A percentile compares a stretch with the other conserved stretches of the same genome.
Evolutionary conservation across 805 yeast genomes (phyloP).

Genomic region (Zygosaccharomyces siamensis): DNA sequence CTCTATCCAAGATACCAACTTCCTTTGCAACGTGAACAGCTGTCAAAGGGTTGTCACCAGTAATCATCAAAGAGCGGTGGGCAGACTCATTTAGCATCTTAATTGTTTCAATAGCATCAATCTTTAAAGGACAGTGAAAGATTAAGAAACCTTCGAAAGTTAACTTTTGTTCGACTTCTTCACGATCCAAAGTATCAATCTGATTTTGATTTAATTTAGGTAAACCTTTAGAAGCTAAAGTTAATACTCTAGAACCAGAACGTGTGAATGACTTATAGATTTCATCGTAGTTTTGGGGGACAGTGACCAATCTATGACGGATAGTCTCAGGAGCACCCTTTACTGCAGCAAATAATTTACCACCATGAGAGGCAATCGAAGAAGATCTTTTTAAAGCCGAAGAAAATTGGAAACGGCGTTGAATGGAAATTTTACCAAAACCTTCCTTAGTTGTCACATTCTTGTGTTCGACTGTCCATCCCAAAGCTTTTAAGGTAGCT

Average conservation of each 20-base stretch:
- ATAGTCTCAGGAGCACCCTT: constrained; percentile 99
- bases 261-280: constrained; percentile 87
- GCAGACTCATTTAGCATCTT: constrained; percentile 90
- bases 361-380: constrained; percentile 61
- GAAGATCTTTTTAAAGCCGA: constrained; percentile 94
- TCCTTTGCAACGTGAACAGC: constrained; percentile 97
- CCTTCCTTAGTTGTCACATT: constrained; percentile 56
- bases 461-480: constrained; percentile 77
- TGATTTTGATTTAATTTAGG: constrained; percentile 47
- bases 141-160: constrained; percentile 88
- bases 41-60: constrained; percentile 97
- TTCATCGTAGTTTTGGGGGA: constrained; percentile 79
- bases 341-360: constrained; percentile 68
- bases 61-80: constrained; percentile 95
- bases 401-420: constrained; percentile 95
- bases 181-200: constrained; percentile 62
- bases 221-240: constrained; percentile 80
- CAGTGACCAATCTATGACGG: constrained; percentile 60
- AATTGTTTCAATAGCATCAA: constrained; percentile 86
- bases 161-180: constrained; percentile 67
- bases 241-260: constrained; percentile 93
- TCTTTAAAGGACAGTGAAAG: constrained; percentile 95
- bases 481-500: constrained; percentile 83
- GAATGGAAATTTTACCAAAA: constrained; percentile 53
- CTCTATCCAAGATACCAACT: constrained; percentile 80